Percentiles rank a stretch among this genome's conserved stretches.
Conservation (phyloP, 75 land plant genomes). For the Selaginella tamariscina region DNA sequence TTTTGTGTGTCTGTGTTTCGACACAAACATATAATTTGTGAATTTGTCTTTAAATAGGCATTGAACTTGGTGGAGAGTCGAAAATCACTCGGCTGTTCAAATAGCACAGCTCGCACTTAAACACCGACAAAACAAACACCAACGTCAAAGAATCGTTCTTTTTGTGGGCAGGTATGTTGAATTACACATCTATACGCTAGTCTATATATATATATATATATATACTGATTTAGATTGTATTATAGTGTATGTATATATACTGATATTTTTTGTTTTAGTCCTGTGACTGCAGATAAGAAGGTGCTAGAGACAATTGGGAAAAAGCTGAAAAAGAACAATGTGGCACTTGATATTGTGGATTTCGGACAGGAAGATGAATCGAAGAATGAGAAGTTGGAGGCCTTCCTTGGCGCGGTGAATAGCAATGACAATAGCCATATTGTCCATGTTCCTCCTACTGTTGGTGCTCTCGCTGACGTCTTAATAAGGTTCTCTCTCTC, state of each 20-base stretch:
- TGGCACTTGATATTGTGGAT: constrained; percentile 71
- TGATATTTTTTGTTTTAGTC: constrained; percentile 31
- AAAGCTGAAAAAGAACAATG: constrained; percentile 87
- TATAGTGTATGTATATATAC: neutral
- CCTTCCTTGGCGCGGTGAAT: constrained; percentile 65
- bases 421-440: constrained; percentile 83
- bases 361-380: constrained; percentile 91
- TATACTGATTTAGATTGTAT: neutral
- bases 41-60: constrained; percentile 28
- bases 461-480: constrained; percentile 65
- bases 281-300: constrained; percentile 68
- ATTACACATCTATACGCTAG: neutral
- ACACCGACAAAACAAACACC: constrained; percentile 92
- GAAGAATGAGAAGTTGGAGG: constrained; percentile 70
- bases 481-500: constrained; percentile 43
- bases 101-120: constrained; percentile 92
- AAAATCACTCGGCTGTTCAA: constrained; percentile 79
- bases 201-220: neutral
- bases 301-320: constrained; percentile 67
- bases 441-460: constrained; percentile 77
- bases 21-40: too few relatives aligned
- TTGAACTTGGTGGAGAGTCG: constrained; percentile 74
- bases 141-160: constrained; percentile 82
- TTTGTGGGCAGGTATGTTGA: constrained; percentile 74
- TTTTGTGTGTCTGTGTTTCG: neutral